These are phyloP conservation scores for Aspergillus cejpii DNA, from an alignment of 2,329 filamentous ascomycete species.

Conservation along the genomic window DNA sequence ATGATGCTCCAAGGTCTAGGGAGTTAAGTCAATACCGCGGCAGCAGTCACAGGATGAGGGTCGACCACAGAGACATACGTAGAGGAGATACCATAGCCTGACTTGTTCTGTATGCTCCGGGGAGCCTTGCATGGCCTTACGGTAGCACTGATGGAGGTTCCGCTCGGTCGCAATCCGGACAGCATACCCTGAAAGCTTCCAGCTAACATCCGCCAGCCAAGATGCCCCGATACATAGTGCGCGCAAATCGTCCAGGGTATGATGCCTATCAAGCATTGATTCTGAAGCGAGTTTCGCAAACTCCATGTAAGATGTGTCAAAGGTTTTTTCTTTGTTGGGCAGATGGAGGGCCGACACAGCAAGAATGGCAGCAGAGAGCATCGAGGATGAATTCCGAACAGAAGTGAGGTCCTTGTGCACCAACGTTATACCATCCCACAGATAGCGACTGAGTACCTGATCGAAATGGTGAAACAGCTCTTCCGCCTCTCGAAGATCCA, in stretches of 20 bases:
- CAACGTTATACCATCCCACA: slow-evolving; percentile 42
- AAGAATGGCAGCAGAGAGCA: slow-evolving; percentile 40
- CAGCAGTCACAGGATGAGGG: not conserved
- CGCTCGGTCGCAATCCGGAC: slow-evolving; percentile 41
- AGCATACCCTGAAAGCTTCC: slow-evolving; percentile 42
- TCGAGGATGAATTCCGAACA: slow-evolving; percentile 44
- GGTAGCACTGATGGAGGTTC: slow-evolving; percentile 40
- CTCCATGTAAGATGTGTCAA: slow-evolving; percentile 47
- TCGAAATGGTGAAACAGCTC: slow-evolving; percentile 39
- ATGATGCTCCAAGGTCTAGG: slow-evolving; percentile 39
- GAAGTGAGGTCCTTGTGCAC: slow-evolving; percentile 43
- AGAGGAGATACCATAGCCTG: slow-evolving; percentile 39
- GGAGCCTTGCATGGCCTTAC: slow-evolving; percentile 35
- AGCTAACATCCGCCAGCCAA: slow-evolving; percentile 51
- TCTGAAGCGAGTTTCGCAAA: slow-evolving; percentile 48
- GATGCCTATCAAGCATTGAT: slow-evolving; percentile 48
- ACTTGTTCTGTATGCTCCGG: slow-evolving; percentile 35
- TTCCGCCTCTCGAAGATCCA: slow-evolving; percentile 41
- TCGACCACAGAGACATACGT: slow-evolving; percentile 27
- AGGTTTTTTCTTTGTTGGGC: slow-evolving; percentile 41
- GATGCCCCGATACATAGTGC: slow-evolving; percentile 51
- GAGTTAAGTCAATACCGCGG: slow-evolving; percentile 10
- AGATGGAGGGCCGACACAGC: slow-evolving; percentile 49
- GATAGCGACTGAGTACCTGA: slow-evolving; percentile 37
- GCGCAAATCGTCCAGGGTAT: slow-evolving; percentile 47